Evolutionary conservation across 805 yeast species (phyloP).

Genomic region (Metschnikowia reukaufii): DNA sequence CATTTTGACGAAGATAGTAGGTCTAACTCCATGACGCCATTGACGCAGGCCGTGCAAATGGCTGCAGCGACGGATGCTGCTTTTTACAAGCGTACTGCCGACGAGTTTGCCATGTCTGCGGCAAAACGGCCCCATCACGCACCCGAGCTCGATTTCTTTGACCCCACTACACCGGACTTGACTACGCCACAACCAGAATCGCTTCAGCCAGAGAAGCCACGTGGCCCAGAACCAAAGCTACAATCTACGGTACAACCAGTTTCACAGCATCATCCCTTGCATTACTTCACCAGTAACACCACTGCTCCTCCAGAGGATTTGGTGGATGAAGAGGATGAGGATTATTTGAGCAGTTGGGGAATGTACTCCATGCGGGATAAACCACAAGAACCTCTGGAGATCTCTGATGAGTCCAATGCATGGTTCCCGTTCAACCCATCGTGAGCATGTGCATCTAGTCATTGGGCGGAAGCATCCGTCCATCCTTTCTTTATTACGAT

Average conservation of each 20-base stretch:
- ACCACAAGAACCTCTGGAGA: conserved; percentile 16
- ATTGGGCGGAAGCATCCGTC: too few species aligned
- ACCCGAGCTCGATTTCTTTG: conserved; percentile 72
- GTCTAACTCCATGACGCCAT: conserved; percentile 31
- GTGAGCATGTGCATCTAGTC: conserved; percentile 16
- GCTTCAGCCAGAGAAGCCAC: conserved; percentile 11
- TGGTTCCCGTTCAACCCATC: conserved; percentile 45
- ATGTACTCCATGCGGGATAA: conserved; percentile 34
- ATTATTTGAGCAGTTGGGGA: conserved; percentile 36
- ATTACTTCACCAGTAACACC: conserved; percentile 24
- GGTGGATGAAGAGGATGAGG: conserved; percentile 37
- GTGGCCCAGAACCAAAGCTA: conserved; percentile 35
- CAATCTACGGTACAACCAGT: conserved; percentile 43
- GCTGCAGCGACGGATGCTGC: conserved; percentile 31
- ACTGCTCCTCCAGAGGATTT: conserved; percentile 19
- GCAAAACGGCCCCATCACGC: conserved; percentile 29
- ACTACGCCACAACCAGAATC: not conserved
- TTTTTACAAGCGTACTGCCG: conserved; percentile 12
- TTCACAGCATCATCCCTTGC: conserved; percentile 56
- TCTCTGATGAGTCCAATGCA: conserved; percentile 10
- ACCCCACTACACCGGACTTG: too few species aligned
- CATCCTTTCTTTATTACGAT: not conserved
- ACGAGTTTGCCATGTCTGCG: conserved; percentile 8
- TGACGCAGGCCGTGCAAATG: conserved; percentile 42
- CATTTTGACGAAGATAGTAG: conserved; percentile 3